Evolutionary conservation across 1,284 basidiomycete species (phyloP).

Genomic region (Leccinum variabile): DNA sequence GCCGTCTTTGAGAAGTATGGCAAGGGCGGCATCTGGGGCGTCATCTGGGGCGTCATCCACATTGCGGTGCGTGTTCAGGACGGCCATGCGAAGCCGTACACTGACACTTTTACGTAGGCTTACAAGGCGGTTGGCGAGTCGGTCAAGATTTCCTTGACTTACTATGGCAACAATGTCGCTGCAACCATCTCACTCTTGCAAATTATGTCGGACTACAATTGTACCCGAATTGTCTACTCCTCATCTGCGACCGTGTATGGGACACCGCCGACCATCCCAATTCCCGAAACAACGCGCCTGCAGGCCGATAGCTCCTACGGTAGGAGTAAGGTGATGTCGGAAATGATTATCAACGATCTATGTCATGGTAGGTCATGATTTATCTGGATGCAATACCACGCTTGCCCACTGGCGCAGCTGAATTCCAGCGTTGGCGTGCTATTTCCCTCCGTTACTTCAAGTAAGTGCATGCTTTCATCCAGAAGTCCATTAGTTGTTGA

Average conservation of each 20-base stretch:
- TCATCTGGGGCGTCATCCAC: constrained; percentile 81
- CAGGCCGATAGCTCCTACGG: constrained; percentile 94
- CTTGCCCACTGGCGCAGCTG: constrained; percentile 44
- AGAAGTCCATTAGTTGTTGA: constrained; percentile 3
- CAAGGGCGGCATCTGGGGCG: constrained; percentile 92
- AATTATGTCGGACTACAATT: constrained; percentile 83
- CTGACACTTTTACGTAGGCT: constrained; percentile 52
- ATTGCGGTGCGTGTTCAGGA: constrained; percentile 68
- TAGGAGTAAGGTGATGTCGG: constrained; percentile 93
- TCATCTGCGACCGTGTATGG: constrained; percentile 99
- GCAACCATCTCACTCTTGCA: constrained; percentile 84
- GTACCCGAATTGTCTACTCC: constrained; percentile 90
- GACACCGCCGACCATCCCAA: constrained; percentile 89
- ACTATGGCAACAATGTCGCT: constrained; percentile 90
- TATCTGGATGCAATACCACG: constrained; percentile 3
- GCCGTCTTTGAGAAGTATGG: constrained; percentile 82
- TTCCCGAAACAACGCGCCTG: constrained; percentile 89
- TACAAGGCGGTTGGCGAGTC: constrained; percentile 99
- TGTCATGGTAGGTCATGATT: constrained; percentile 61
- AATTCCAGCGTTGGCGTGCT: constrained; percentile 73
- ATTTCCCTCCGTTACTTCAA: constrained; percentile 96
- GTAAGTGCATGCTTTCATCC: constrained; percentile 44
- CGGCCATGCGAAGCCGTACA: not conserved
- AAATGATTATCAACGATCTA: constrained; percentile 88
- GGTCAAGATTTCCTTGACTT: constrained; percentile 90